Percentiles rank a stretch among this genome's conserved stretches.
Evolutionary conservation across 768 basidiomycete species (phyloP).

Genomic region (Leccinum incarnatum): DNA sequence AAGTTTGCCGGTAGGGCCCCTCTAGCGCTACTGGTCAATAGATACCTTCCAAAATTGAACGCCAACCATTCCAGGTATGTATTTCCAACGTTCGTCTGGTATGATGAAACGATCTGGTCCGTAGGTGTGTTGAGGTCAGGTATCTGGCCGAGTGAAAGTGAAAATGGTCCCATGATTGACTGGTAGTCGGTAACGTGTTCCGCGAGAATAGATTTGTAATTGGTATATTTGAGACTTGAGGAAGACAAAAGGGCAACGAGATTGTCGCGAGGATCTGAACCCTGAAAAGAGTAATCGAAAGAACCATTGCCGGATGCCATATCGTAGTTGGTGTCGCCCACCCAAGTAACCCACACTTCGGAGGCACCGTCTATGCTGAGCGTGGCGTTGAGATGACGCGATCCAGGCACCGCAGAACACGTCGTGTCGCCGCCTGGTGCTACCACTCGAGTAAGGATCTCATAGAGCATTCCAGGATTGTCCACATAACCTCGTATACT

Average conservation of each 20-base stretch:
- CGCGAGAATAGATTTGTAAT: slow-evolving; percentile 41
- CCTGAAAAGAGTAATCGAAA: slow-evolving; percentile 60
- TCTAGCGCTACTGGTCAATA: slow-evolving; percentile 59
- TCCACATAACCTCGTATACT: slow-evolving; percentile 48
- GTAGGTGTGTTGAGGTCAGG: slow-evolving; percentile 54
- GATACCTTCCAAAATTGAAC: slow-evolving; percentile 71
- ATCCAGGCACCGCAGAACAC: slow-evolving; percentile 32
- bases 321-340: slow-evolving; percentile 70
- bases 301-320: slow-evolving; percentile 57
- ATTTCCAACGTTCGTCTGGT: slow-evolving; percentile 54
- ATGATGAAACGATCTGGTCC: slow-evolving; percentile 51
- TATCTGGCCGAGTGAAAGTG: slow-evolving; percentile 57
- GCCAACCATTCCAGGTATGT: slow-evolving; percentile 70
- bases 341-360: slow-evolving; percentile 68
- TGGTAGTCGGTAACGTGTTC: slow-evolving; percentile 53
- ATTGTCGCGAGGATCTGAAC: slow-evolving; percentile 53
- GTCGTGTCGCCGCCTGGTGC: slow-evolving; percentile 30
- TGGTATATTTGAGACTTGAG: slow-evolving; percentile 15
- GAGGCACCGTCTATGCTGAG: slow-evolving; percentile 44
- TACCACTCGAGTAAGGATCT: slow-evolving; percentile 53
- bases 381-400: slow-evolving; percentile 42
- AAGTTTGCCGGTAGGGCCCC: slow-evolving; percentile 67
- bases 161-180: slow-evolving; percentile 45
- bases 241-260: slow-evolving; percentile 40
- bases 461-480: slow-evolving; percentile 67